Percentiles rank a stretch among this genome's conserved stretches.
Evolutionary conservation across 768 basidiomycete species (phyloP).

Genomic region (Naganishia kalamii): DNA sequence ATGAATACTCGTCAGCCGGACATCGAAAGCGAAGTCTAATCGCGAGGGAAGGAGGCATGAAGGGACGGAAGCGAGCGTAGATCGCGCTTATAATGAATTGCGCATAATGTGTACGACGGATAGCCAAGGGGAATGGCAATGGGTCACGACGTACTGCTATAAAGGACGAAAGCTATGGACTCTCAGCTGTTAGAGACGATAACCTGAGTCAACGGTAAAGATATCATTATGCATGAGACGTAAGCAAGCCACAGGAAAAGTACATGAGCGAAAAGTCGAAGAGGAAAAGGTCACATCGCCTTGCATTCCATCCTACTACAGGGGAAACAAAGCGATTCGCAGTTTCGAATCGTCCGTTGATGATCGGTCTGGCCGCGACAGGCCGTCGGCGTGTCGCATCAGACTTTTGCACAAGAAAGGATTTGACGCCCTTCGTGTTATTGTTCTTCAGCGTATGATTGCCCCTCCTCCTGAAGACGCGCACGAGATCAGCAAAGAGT

Average conservation of each 20-base stretch:
- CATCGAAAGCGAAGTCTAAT: conserved; percentile 17
- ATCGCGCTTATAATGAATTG: no score
- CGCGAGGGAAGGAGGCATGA: neutral
- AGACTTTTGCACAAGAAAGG: conserved; percentile 4
- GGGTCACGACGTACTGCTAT: neutral
- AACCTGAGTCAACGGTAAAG: neutral
- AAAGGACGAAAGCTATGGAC: neutral
- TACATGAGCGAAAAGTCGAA: conserved; percentile 18
- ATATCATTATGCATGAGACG: neutral
- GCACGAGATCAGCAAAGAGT: neutral
- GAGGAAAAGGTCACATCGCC: conserved; percentile 16
- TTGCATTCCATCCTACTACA: neutral
- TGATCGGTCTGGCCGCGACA: neutral
- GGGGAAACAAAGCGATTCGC: neutral
- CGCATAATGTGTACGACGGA: no score
- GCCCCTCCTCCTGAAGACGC: conserved; percentile 1
- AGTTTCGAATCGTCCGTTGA: conserved; percentile 13
- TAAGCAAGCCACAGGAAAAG: neutral
- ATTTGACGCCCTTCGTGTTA: neutral
- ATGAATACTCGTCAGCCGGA: conserved; percentile 14
- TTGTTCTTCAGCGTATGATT: conserved; percentile 12
- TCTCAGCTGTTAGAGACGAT: neutral
- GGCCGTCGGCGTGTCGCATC: neutral
- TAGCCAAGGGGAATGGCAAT: no score
- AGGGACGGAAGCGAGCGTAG: neutral